Evolutionary conservation across 768 basidiomycete species (phyloP).

Genomic region (Cystoderma amianthinum): DNA sequence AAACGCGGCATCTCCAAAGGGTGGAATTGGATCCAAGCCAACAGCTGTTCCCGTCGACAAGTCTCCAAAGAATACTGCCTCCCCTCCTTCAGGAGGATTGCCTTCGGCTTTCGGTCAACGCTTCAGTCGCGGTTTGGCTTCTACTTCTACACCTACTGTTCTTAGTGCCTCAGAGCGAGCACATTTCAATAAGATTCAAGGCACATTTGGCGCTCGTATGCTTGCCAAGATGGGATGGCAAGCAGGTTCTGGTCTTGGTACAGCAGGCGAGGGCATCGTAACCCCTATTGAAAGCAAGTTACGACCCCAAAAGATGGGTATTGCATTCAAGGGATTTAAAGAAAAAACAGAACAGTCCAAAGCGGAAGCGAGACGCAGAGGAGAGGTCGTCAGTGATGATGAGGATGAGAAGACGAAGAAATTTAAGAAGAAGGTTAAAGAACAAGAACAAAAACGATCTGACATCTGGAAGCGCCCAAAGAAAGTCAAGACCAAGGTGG

Average conservation of each 20-base stretch:
- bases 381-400: slow-evolving; percentile 71
- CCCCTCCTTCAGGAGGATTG: slow-evolving; percentile 18
- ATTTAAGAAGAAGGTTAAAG: slow-evolving; percentile 45
- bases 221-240: slow-evolving; percentile 96
- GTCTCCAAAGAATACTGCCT: background rate
- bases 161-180: slow-evolving; percentile 60
- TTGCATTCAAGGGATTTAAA: slow-evolving; percentile 81
- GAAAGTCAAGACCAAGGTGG: slow-evolving; percentile 78
- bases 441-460: slow-evolving; percentile 53
- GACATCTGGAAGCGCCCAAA: slow-evolving; percentile 84
- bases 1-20: slow-evolving; percentile 27
- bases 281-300: slow-evolving; percentile 81
- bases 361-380: slow-evolving; percentile 68
- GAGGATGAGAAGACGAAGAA: slow-evolving; percentile 46
- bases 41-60: background rate
- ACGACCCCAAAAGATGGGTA: slow-evolving; percentile 81
- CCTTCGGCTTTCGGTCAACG: slow-evolving; percentile 36
- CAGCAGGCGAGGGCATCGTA: slow-evolving; percentile 75
- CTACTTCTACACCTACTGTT: slow-evolving; percentile 40
- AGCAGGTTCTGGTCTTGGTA: slow-evolving; percentile 72
- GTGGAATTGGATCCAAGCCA: slow-evolving; percentile 18
- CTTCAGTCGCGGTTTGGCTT: slow-evolving; percentile 46
- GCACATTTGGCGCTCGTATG: slow-evolving; percentile 82
- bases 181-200: slow-evolving; percentile 79
- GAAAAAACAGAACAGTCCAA: slow-evolving; percentile 86